A percentile compares a stretch with the other conserved stretches of the same genome.
Evolutionary conservation across 129 eudicot genomes (phyloP).

Genomic region (Pittosporum tobira): DNA sequence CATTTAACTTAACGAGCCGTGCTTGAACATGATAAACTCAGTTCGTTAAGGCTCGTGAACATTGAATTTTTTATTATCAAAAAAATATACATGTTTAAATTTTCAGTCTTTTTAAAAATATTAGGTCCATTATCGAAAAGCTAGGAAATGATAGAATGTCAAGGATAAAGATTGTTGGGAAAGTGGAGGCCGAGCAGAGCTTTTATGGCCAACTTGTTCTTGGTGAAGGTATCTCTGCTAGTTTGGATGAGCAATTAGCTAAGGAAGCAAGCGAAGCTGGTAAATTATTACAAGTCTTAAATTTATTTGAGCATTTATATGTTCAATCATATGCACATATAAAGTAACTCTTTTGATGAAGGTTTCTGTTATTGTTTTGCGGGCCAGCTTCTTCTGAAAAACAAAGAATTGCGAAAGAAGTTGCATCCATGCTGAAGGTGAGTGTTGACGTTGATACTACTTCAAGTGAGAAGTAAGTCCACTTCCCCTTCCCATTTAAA

Average conservation of each 20-base stretch:
- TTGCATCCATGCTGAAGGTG: conserved; percentile 73
- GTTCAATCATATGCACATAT: conserved; percentile 2
- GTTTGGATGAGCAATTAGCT: conserved; percentile 73
- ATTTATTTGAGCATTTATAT: conserved; percentile 11
- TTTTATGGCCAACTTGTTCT: conserved; percentile 68
- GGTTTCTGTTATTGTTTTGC: conserved; percentile 16
- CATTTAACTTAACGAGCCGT: too few relatives aligned
- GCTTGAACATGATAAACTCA: too few relatives aligned
- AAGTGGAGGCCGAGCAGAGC: conserved; percentile 64
- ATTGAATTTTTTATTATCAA: too few relatives aligned
- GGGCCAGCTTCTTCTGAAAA: conserved; percentile 70
- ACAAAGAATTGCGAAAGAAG: conserved; percentile 84
- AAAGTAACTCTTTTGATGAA: conserved; percentile 16
- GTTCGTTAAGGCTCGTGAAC: too few relatives aligned
- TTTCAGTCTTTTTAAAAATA: neutral
- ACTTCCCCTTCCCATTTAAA: neutral
- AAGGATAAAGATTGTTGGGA: conserved; percentile 59
- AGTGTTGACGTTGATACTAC: conserved; percentile 66
- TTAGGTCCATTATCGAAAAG: conserved; percentile 71
- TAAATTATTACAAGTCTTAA: conserved; percentile 16
- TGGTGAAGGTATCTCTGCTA: conserved; percentile 66
- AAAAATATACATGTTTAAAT: neutral
- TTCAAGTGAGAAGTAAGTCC: conserved; percentile 63
- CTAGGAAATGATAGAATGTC: conserved; percentile 64
- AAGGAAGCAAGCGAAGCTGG: conserved; percentile 93